Percentiles rank a stretch among this genome's conserved stretches.
phyloP scores from a whole-genome alignment of 129 eudicot genomes.

The Calendula officinalis region DNA sequence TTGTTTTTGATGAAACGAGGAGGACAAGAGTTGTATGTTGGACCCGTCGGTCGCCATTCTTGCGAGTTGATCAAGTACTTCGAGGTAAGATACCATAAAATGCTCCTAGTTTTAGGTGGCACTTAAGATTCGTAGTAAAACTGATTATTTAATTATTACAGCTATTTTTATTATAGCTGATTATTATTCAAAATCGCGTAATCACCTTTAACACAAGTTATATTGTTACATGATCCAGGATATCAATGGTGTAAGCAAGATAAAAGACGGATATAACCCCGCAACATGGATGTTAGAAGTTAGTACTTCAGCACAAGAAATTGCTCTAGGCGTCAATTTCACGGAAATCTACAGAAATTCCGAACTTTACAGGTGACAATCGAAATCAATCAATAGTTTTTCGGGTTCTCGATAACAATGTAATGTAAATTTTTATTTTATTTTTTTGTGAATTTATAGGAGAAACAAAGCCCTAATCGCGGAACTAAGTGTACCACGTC shows the following conservation, averaged over 20 bases:
- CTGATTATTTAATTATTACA: background rate
- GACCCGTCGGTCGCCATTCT: slow-evolving; percentile 85
- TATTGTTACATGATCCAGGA: slow-evolving; percentile 22
- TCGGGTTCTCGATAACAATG: background rate
- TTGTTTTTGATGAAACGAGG: slow-evolving; percentile 85
- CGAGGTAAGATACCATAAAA: slow-evolving; percentile 36
- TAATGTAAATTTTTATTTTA: background rate
- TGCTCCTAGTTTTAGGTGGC: no score
- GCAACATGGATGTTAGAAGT: slow-evolving; percentile 83
- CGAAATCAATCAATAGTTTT: background rate
- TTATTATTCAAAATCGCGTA: background rate
- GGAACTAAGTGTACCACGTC: slow-evolving; percentile 41
- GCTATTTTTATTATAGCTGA: background rate
- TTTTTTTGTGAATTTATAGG: slow-evolving; percentile 15
- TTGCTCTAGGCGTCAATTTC: slow-evolving; percentile 49
- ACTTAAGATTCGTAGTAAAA: background rate
- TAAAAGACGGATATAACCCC: slow-evolving; percentile 63
- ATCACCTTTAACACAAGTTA: background rate
- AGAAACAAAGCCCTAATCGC: slow-evolving; percentile 47
- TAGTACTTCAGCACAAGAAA: slow-evolving; percentile 51
- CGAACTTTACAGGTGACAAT: slow-evolving; percentile 42
- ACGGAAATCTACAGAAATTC: slow-evolving; percentile 49
- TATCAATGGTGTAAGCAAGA: slow-evolving; percentile 49
- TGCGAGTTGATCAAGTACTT: slow-evolving; percentile 70
- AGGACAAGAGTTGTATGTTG: slow-evolving; percentile 78